These are phyloP conservation scores for Penicillium sp. DNA, from an alignment of 2,329 filamentous ascomycete genomes.

Conservation along the genomic window DNA sequence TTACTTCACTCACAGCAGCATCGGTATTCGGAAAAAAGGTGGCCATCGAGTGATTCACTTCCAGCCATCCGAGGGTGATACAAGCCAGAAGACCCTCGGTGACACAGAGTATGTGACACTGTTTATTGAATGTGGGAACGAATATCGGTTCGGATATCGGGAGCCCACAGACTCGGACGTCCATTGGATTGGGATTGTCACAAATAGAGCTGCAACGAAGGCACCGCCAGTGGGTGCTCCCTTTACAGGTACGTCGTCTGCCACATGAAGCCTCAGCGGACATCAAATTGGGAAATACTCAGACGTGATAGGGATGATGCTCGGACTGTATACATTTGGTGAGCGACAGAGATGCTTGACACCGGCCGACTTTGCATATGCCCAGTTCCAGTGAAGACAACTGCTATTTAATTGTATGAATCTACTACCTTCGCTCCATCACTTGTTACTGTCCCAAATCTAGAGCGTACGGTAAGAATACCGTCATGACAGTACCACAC, in stretches of 20 bases:
- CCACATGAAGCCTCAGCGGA: not conserved
- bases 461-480: not conserved
- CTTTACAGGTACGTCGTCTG: constrained; percentile 39
- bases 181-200: constrained; percentile 30
- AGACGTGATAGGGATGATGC: constrained; percentile 39
- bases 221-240: constrained; percentile 40
- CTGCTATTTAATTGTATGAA: not conserved
- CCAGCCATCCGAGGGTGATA: constrained; percentile 20
- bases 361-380: constrained; percentile 45
- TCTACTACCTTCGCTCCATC: too few relatives aligned
- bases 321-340: constrained; percentile 48
- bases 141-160: constrained; percentile 31
- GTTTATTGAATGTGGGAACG: constrained; percentile 30
- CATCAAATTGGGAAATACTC: not conserved
- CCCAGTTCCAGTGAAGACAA: constrained; percentile 16
- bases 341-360: constrained; percentile 40
- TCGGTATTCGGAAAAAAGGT: constrained; percentile 37
- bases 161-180: constrained; percentile 4
- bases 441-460: not conserved
- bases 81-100: constrained; percentile 14
- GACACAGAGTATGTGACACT: constrained; percentile 24
- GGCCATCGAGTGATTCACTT: constrained; percentile 27
- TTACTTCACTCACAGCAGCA: constrained; percentile 46
- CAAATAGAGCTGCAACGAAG: constrained; percentile 35
- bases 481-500: constrained; percentile 2